Percentiles rank a stretch among this genome's conserved stretches.
Conservation (phyloP, 129 eudicot species). For the Escallonia rubra region DNA sequence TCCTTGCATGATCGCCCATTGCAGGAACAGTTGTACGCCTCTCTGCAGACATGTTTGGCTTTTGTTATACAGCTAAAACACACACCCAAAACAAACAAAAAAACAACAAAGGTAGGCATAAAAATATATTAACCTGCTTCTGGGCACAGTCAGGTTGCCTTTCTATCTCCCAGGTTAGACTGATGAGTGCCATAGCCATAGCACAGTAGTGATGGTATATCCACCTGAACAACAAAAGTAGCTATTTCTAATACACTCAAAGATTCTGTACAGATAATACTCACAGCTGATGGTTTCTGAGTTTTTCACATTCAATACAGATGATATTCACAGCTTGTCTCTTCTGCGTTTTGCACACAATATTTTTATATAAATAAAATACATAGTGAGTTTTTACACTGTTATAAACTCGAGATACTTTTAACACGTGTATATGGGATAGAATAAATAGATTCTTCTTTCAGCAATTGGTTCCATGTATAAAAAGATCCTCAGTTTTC, state of each 20-base stretch:
- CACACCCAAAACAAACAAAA: background rate
- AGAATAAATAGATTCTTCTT: no score
- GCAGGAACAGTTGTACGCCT: constrained; percentile 74
- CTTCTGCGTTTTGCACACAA: no score
- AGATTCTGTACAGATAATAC: background rate
- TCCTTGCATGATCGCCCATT: constrained; percentile 99
- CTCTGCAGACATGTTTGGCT: constrained; percentile 39
- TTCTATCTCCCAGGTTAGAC: constrained; percentile 98
- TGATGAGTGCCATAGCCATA: constrained; percentile 92
- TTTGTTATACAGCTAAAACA: constrained; percentile 1
- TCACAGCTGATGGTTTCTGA: background rate
- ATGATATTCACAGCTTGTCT: background rate
- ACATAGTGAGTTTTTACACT: no score
- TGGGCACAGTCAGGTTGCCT: constrained; percentile 73
- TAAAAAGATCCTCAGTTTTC: no score
- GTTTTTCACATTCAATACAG: background rate
- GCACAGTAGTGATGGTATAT: constrained; percentile 96
- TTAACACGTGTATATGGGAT: no score
- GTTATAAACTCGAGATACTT: no score
- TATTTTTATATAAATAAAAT: no score
- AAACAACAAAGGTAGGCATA: background rate
- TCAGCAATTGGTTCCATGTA: no score
- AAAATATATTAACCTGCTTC: constrained; percentile 52
- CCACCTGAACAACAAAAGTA: constrained; percentile 58
- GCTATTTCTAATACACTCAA: background rate